Evolutionary conservation across 192 early-diverging fungal genomes (phyloP), one percentile per base, ranked within the genome.

Genomic region (Rhizophlyctis rosea): DNA sequence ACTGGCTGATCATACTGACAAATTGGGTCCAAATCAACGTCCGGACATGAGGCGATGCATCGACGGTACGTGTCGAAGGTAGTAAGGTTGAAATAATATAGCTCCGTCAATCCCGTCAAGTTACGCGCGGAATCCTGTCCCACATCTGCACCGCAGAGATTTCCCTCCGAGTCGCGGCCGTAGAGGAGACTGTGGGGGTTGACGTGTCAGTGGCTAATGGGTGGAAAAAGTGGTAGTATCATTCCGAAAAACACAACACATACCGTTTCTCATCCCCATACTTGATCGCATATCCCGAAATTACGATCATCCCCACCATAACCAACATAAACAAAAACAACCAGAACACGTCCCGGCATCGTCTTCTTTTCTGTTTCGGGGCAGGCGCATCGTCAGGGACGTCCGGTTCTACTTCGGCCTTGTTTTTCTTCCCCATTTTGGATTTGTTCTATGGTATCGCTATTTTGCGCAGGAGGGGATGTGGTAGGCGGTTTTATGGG

Each of bases 161-260:
- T 73, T 5, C 71, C 71, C 33, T 67, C 71, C 3, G 71, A 67
- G 49, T 73, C 71, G 29, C 65, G 71, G 16, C 54, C 58, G 34
- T 68, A 61, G 23, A 67, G 27, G 25, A 68, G 60, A 5, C 63
- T 66, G 62, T 2, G 3, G 32, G 4, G 27, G 18, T 5, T 11
- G 13, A 11, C 9, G n/a, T 7, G 34, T 16, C 11, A 3, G 5
- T 18, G 44, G n/a, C 23, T 50, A 9, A 65, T 39, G 4, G 23
- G 23, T 9, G 5, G 50, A 9, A 23, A 7, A 52, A 27, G 24
- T 52, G 9, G 23, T 16, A 27, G 24, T 14, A 52, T 11, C 54
- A 27, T 47, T 13, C 35, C 25, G 34, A 18, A 67, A 28, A 32
- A 23, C 21, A 49, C 47, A 23, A 24, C 7, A 31, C 52, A 23